A percentile compares a stretch with the other conserved stretches of the same genome.
These are phyloP conservation scores for Brettanomyces bruxellensis DNA, from an alignment of 805 yeast species.

Conservation along the genomic window DNA sequence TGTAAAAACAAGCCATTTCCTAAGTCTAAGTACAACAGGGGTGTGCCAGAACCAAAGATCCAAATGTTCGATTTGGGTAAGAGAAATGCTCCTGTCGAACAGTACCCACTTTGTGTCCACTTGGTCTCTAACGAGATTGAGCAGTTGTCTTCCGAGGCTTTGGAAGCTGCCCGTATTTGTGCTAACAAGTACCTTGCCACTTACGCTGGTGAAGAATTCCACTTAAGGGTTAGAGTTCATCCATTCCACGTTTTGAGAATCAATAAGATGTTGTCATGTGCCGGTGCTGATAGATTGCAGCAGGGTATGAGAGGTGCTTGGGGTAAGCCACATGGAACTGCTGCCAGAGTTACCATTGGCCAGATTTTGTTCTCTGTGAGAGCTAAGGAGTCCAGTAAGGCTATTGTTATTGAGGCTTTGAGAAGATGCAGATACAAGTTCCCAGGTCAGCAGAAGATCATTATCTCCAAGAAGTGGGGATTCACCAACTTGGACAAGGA, in stretches of 20 bases:
- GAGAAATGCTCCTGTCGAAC: constrained; percentile 99
- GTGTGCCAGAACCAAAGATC: constrained; percentile 99
- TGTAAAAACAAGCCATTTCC: constrained; percentile 99
- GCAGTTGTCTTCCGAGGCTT: constrained; percentile 99
- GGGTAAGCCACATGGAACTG: constrained; percentile 99
- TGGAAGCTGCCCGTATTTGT: constrained; percentile 99
- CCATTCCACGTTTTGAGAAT: constrained; percentile 99
- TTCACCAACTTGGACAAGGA: constrained; percentile 99
- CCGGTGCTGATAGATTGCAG: constrained; percentile 99
- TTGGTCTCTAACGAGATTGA: constrained; percentile 98
- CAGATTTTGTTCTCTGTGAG: constrained; percentile 97
- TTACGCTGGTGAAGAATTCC: constrained; percentile 98
- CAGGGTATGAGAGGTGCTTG: constrained; percentile 99
- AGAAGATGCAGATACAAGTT: constrained; percentile 99
- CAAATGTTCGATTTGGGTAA: constrained; percentile 99
- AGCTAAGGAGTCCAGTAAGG: constrained; percentile 98
- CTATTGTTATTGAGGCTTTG: constrained; percentile 94
- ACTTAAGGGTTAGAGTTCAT: constrained; percentile 99
- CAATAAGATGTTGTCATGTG: constrained; percentile 99
- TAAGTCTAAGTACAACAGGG: constrained; percentile 99
- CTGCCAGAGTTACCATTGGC: constrained; percentile 98
- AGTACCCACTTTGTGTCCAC: constrained; percentile 99
- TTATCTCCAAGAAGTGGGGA: constrained; percentile 99
- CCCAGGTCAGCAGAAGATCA: constrained; percentile 99
- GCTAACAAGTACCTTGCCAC: constrained; percentile 99